Evolutionary conservation across 108 stramenopile genomes (phyloP), one percentile per base, ranked within the genome.

Genomic region (Skeletonema tropicum): DNA sequence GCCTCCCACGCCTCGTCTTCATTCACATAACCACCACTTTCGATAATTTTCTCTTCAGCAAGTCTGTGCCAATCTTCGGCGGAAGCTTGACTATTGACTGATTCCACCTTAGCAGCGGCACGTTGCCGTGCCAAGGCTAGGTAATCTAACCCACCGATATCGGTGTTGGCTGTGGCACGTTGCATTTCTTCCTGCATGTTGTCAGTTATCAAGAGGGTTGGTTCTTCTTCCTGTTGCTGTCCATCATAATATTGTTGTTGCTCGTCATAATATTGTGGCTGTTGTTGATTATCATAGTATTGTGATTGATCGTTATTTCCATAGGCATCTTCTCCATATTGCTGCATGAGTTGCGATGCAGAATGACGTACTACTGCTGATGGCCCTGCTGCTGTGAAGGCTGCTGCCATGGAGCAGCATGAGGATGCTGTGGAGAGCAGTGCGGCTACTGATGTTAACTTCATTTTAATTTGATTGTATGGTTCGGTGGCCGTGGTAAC

Each of bases 1-100:
- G 64, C 52, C 46, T 71, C 77, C 77, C 77, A 78, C 17, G 39
- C 77, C 25, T 73, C 73, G n/a, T 71, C 77, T 33, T 48, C 68
- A 12, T 58, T 57, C 0, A 38, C 39, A 41, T 75, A 48, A 17
- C 46, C 68, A 26, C 35, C 57, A 14, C 32, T 55, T 15, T 46
- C 30, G 0, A 57, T 39, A 30, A 11, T 25, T 36, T 63, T 68
- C 60, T 67, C 66, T 15, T 70, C 63, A 8, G 77, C 77, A 14
- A 78, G 65, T 13, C 26, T n/a, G 21, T 49, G 17, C 77, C 77
- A 78, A 61, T 78, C 77, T 14, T 10, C 65, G n/a, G 71, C 77
- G 5, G 70, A 52, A 11, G 77, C 71, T 9, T 17, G n/a, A 19
- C 29, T 64, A 33, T 78, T 78, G 31, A 46, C 35, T 5, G 77